Conservation (phyloP, 768 basidiomycete genomes). For the Candolleomyces eurysporus region DNA sequence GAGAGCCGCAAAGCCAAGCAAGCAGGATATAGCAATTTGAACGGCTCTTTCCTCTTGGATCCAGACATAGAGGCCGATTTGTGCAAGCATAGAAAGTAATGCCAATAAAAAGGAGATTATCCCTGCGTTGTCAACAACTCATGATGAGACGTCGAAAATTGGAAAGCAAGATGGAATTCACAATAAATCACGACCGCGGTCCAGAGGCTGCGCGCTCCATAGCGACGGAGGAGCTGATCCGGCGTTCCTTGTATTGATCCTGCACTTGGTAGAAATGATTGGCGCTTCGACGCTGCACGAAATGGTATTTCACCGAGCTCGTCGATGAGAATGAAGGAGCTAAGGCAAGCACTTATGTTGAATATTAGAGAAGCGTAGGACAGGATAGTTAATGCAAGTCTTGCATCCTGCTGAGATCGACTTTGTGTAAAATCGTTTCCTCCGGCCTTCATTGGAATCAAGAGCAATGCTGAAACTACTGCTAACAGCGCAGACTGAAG, state of each 20-base stretch:
- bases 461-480: background rate
- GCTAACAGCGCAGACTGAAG: background rate
- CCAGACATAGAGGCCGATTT: slow-evolving; percentile 21
- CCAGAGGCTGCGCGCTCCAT: slow-evolving; percentile 19
- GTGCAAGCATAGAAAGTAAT: slow-evolving; percentile 15
- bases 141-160: background rate
- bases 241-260: slow-evolving; percentile 9
- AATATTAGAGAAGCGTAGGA: slow-evolving; percentile 20
- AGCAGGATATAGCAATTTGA: slow-evolving; percentile 11
- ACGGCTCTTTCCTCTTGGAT: slow-evolving; percentile 14
- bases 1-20: slow-evolving; percentile 7
- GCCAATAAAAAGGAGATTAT: slow-evolving; percentile 19
- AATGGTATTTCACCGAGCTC: slow-evolving; percentile 21
- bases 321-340: slow-evolving; percentile 22
- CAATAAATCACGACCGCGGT: slow-evolving; percentile 20
- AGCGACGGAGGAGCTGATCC: slow-evolving; percentile 14
- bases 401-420: background rate
- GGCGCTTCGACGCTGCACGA: slow-evolving; percentile 10
- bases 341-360: slow-evolving; percentile 21
- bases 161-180: slow-evolving; percentile 1
- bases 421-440: background rate
- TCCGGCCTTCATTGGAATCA: background rate
- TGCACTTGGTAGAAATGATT: background rate
- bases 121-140: slow-evolving; percentile 12
- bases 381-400: slow-evolving; percentile 9